A percentile compares a stretch with the other conserved stretches of the same genome.
Conservation (phyloP, 179 eudicot genomes). For the Nepenthes alata region DNA sequence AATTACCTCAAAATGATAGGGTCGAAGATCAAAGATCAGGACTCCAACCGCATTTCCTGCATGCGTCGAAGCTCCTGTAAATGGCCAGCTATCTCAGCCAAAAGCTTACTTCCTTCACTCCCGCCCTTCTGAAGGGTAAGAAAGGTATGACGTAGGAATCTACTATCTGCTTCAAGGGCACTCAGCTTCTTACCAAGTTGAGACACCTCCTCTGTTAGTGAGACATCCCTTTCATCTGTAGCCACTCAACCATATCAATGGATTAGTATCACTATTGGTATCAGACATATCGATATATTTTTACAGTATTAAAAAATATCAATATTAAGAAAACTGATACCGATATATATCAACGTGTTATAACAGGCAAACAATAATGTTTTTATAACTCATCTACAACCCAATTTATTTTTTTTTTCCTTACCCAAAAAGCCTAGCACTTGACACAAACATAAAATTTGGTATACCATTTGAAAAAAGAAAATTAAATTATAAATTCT, state of each 20-base stretch:
- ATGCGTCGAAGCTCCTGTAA: constrained; percentile 8
- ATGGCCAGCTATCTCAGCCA: constrained; percentile 11
- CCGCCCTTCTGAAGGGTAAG: constrained; percentile 15
- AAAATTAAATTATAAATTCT: no score
- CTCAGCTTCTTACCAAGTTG: constrained; percentile 14
- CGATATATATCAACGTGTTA: no score
- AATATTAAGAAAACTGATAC: no score
- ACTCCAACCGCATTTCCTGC: constrained; percentile 3
- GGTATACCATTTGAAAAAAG: no score
- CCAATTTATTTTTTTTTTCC: no score
- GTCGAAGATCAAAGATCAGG: constrained; percentile 2
- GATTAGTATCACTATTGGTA: no score
- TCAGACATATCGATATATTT: no score
- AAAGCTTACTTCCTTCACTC: constrained; percentile 14
- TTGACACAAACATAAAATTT: not conserved
- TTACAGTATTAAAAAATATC: no score
- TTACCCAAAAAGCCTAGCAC: not conserved
- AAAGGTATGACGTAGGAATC: constrained; percentile 14
- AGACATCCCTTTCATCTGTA: constrained; percentile 8
- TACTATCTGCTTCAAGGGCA: constrained; percentile 12
- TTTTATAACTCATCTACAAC: no score
- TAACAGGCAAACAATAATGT: no score
- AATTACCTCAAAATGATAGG: no score
- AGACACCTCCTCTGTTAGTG: constrained; percentile 10
- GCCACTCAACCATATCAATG: not conserved